Conservation (phyloP, 2,329 filamentous ascomycete genomes). For the Pseudopithomyces chartarum region DNA sequence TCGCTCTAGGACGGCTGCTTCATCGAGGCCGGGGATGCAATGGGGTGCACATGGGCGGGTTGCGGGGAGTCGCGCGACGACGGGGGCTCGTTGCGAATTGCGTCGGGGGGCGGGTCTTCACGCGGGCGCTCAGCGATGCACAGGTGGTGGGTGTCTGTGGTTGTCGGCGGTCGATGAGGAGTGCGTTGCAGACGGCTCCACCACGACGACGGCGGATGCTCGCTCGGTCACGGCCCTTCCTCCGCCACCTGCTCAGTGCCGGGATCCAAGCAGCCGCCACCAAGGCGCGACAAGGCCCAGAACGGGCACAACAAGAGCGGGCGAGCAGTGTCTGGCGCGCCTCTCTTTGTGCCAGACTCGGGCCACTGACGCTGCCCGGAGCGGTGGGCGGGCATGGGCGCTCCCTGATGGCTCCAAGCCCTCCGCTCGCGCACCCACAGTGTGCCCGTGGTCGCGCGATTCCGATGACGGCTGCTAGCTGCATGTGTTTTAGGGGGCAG, state of each 20-base stretch:
- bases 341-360: background rate
- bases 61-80: constrained; percentile 11
- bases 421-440: background rate
- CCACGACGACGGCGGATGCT: constrained; percentile 18
- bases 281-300: constrained; percentile 12
- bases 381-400: background rate
- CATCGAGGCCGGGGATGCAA: constrained; percentile 39
- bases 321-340: background rate
- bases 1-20: constrained; percentile 43
- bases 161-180: constrained; percentile 3
- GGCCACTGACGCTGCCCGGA: constrained; percentile 1
- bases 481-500: background rate
- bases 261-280: constrained; percentile 7
- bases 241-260: constrained; percentile 10
- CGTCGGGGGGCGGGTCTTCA: constrained; percentile 3
- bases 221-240: constrained; percentile 5
- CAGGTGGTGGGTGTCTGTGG: constrained; percentile 5
- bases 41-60: constrained; percentile 12
- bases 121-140: constrained; percentile 3
- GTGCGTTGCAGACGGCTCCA: constrained; percentile 13
- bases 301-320: constrained; percentile 10
- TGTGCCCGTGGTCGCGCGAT: constrained; percentile 1
- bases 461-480: constrained; percentile 7
- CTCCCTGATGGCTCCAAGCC: background rate
- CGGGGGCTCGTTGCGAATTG: background rate